Base-by-base conservation (phyloP, 2,329 filamentous ascomycete species). In the Colletotrichum graminicola region DNA sequence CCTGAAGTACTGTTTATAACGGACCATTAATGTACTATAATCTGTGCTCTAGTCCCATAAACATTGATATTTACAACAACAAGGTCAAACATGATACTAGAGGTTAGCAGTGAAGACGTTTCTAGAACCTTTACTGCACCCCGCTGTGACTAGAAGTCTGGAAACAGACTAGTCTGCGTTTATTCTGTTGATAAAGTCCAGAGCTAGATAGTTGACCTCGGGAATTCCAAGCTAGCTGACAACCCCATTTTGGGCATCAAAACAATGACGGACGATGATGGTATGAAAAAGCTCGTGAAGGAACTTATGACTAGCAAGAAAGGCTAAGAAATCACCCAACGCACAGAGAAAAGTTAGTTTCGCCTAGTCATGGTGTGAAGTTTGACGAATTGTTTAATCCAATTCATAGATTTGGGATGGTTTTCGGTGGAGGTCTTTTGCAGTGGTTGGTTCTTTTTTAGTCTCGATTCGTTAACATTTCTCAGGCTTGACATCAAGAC, bases 11-110 rank as follows among this genome's bases (percentile, higher is more conserved):
- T 47, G 66, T 80, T 49, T 68, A 67, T 60, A 78, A 74, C 55
- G 78, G 78, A 16, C 67, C 75, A 2, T 80, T 80, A 29, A 71
- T 80, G 41, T 77, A 80, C 68, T 77, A 73, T 75, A 73, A 70
- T 52, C 65, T 79, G 14, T 62, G 66, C 8, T 69, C 57, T 12
- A 74, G 75, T 14, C 76, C 76, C 64, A 36, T 76, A 14, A 71
- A 72, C 36, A 74, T 78, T 45, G 72, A 77, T 55, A 32, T 79
- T 10, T 65, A 54, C 59, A 73, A 76, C 64, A 75, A 75, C 52
- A 63, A 67, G 12, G 66, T 72, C 5, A 57, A 71, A 29, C 68
- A 77, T 76, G 2, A 78, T 73, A n/a, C 74, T 79, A 39, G 47
- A 72, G 26, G 72, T 69, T 34, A 68, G 78, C 41, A 79, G 75